A percentile compares a stretch with the other conserved stretches of the same genome.
phyloP scores from a whole-genome alignment of 768 basidiomycete species.

The Termitomyces sp. region DNA sequence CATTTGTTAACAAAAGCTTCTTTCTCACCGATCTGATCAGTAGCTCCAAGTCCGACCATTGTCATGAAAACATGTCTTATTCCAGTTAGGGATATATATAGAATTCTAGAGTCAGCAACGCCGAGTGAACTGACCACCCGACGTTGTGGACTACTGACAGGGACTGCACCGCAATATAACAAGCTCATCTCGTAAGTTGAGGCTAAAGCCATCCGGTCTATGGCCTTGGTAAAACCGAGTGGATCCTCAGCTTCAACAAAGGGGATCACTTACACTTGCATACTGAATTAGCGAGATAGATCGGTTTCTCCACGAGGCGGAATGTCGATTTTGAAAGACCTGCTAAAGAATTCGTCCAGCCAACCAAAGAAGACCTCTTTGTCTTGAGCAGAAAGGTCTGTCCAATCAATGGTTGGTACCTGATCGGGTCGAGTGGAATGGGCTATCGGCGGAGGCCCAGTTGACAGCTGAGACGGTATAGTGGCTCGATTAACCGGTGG shows the following conservation, averaged over 20 bases:
- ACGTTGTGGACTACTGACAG: neutral
- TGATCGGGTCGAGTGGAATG: conserved; percentile 25
- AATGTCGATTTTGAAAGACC: conserved; percentile 27
- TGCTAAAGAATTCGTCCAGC: conserved; percentile 77
- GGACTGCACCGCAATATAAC: neutral
- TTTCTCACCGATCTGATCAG: too few relatives aligned
- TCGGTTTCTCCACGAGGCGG: conserved; percentile 2
- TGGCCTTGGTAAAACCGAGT: neutral
- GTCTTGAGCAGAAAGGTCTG: conserved; percentile 58
- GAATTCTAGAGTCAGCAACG: neutral
- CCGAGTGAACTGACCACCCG: too few relatives aligned
- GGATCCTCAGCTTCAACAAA: neutral
- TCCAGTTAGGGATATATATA: neutral
- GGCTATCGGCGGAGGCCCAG: conserved; percentile 26
- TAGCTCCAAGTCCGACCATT: neutral
- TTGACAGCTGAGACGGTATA: neutral
- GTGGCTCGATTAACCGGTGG: conserved; percentile 27
- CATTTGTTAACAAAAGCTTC: neutral
- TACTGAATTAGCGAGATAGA: neutral
- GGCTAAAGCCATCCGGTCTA: neutral
- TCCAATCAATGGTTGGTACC: conserved; percentile 52
- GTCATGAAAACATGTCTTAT: neutral
- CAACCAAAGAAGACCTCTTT: conserved; percentile 70
- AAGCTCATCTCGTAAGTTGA: too few relatives aligned
- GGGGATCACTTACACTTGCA: neutral